phyloP scores from a whole-genome alignment of 805 yeast genomes.

The Saccharomyces cerevisiae region DNA sequence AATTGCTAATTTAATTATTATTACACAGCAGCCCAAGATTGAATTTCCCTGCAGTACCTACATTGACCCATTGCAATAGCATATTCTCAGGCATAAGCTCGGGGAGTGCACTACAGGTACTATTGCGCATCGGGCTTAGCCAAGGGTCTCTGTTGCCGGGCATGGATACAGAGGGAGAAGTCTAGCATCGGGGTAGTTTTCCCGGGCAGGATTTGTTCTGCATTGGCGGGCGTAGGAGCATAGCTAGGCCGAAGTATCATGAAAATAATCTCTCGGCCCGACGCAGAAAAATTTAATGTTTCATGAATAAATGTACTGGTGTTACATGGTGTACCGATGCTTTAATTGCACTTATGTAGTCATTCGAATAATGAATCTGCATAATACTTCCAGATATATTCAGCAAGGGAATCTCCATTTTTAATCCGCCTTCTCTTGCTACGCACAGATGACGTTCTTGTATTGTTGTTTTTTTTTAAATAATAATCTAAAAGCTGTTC shows the following conservation, averaged over 20 bases:
- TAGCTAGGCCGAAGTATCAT: not conserved
- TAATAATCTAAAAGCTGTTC: slow-evolving; percentile 5
- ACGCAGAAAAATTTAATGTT: not conserved
- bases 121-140: not conserved
- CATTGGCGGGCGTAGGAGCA: too few relatives aligned
- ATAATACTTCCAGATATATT: slow-evolving; percentile 21
- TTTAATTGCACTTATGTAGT: not conserved
- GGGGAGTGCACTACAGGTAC: not conserved
- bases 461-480: not conserved
- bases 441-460: not conserved
- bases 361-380: slow-evolving; percentile 10
- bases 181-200: not conserved
- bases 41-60: not conserved
- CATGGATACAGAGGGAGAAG: not conserved
- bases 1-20: not conserved
- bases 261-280: not conserved
- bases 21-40: not conserved
- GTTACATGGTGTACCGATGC: not conserved
- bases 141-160: not conserved
- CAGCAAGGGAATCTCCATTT: slow-evolving; percentile 18
- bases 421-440: slow-evolving; percentile 10
- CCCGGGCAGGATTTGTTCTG: too few relatives aligned
- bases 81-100: not conserved
- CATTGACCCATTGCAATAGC: not conserved
- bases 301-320: not conserved